Base-by-base conservation (phyloP, 352 stramenopile species). In the Pythium myriotylum region DNA sequence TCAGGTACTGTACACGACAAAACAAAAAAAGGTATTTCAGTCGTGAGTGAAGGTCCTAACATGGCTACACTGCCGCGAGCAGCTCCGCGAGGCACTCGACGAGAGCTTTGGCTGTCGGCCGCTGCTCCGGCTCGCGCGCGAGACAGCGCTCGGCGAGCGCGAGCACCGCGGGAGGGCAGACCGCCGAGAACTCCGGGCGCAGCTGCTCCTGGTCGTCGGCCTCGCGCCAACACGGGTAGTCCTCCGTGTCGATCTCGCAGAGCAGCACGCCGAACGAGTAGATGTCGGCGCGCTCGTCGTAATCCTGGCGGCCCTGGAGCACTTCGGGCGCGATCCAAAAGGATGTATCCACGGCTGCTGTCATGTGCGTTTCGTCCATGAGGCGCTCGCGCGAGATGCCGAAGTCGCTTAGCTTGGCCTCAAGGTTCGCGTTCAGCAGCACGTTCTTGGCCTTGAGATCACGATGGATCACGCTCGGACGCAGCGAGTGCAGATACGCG, bases 341-440 rank as follows among this genome's bases (percentile, higher is more conserved):
- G 7, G 43, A 68, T 5, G 65, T 72, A 23, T 59, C 65, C 3
- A 72, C 59, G 26, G 14, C 77, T 4, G 74, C 72, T 2, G 80
- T 89, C 77, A 89, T 87, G 65, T 86, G 76, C 4, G 77, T 85
- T 51, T 88, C 76, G 51, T 84, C 80, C n/a, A 70, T 67, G 57
- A 81, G 71, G 14, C 77, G 76, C 46, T 88, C 78, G 13, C 80
- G 76, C 0, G 77, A 89, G 17, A 88, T 74, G 17, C 81, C 81
- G 65, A 92, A 92, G 68, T 92, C 83, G 37, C 79, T 92, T n/a
- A 92, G 65, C 42, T 92, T 92, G 23, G 80, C 78, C 37, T 88
- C 69, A 41, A 67, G 48, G 7, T 46, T 63, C 16, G 49, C 43
- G 16, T 43, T 62, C 2, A 67, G 40, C 3, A 67, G 49, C 26